Conservation (phyloP, 768 basidiomycete species). For the Strobilomyces echinocephalus region DNA sequence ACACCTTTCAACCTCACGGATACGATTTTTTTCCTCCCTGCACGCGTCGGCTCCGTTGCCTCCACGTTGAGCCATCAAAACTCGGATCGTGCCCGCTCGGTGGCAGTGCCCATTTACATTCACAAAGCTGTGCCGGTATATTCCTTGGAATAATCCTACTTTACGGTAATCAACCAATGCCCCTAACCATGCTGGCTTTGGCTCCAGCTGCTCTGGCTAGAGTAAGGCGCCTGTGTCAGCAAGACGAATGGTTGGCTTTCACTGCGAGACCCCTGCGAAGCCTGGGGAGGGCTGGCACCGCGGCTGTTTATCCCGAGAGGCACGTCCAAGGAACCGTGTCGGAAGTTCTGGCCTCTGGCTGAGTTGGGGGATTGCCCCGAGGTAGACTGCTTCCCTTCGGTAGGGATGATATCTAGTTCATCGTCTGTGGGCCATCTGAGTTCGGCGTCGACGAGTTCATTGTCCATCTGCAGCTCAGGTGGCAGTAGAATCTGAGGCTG, state of each 20-base stretch:
- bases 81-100: no score
- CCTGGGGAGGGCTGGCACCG: neutral
- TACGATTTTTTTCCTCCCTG: no score
- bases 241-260: constrained; percentile 33
- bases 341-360: constrained; percentile 14
- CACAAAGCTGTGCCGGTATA: no score
- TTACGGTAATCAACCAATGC: neutral
- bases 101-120: no score
- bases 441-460: constrained; percentile 13
- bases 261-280: constrained; percentile 16
- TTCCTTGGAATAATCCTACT: no score
- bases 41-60: no score
- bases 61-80: no score
- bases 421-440: constrained; percentile 29
- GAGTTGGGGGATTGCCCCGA: constrained; percentile 1
- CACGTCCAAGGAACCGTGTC: constrained; percentile 22
- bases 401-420: constrained; percentile 5
- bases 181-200: constrained; percentile 21
- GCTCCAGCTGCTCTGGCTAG: constrained; percentile 37
- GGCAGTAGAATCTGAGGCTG: constrained; percentile 2
- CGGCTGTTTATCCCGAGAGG: constrained; percentile 1
- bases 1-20: no score
- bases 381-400: neutral
- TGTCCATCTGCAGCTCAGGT: constrained; percentile 1
- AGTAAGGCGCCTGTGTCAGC: constrained; percentile 54